phyloP scores from a whole-genome alignment of 1,284 basidiomycete species.

The Microbotryum lychnidis-dioicae region DNA sequence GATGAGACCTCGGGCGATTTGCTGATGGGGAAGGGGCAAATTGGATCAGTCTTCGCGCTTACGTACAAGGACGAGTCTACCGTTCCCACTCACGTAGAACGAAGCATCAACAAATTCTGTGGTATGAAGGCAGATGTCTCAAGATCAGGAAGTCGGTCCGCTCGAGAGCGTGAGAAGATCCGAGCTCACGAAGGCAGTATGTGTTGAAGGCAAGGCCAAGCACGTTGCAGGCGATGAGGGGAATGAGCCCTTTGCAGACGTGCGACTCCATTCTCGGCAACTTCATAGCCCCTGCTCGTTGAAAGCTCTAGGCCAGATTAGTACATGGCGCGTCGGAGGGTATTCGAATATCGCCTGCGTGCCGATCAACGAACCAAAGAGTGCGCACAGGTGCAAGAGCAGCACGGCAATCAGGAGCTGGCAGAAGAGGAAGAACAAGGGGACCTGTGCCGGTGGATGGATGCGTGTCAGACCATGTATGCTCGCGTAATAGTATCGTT shows the following conservation, averaged over 20 bases:
- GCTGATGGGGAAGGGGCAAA: constrained; percentile 9
- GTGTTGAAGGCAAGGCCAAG: constrained; percentile 79
- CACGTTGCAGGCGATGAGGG: constrained; percentile 65
- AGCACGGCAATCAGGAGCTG: constrained; percentile 69
- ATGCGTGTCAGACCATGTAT: constrained; percentile 60
- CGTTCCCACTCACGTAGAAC: constrained; percentile 51
- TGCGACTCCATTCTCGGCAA: constrained; percentile 48
- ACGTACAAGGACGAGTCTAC: not conserved
- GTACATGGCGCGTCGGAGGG: not conserved
- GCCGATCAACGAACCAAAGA: constrained; percentile 48
- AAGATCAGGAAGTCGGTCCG: not conserved
- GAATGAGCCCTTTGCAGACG: constrained; percentile 60
- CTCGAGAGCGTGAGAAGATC: not conserved
- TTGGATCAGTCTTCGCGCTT: not conserved
- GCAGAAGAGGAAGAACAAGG: constrained; percentile 74
- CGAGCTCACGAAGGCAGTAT: constrained; percentile 54
- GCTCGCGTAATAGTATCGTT: constrained; percentile 52
- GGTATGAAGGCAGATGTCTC: not conserved
- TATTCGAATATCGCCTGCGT: constrained; percentile 41
- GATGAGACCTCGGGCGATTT: constrained; percentile 69
- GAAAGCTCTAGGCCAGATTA: too few relatives aligned
- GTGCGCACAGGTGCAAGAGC: constrained; percentile 59
- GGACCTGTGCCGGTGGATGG: constrained; percentile 45
- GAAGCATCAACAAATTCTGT: constrained; percentile 79
- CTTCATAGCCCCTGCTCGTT: constrained; percentile 21